Percentiles rank a stretch among this genome's conserved stretches.
phyloP scores from a whole-genome alignment of 495 filamentous ascomycete genomes.

The Penicillium chermesinum region DNA sequence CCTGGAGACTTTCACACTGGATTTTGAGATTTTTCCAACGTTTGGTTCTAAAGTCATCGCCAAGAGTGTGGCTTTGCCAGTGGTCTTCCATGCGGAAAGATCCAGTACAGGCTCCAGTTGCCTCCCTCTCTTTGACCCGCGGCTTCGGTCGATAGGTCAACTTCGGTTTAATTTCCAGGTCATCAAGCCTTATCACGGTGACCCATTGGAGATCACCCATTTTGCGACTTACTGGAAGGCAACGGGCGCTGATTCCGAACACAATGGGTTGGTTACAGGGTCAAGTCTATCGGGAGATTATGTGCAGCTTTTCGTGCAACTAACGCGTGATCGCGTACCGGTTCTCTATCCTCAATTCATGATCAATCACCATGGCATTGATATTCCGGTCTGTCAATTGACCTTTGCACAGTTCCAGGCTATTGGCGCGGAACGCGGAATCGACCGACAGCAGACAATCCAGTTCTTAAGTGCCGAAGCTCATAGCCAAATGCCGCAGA shows the following conservation, averaged over 20 bases:
- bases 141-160: conserved; percentile 89
- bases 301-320: conserved; percentile 82
- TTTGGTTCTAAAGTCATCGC: conserved; percentile 97
- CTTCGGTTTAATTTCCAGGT: conserved; percentile 91
- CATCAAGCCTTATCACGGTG: conserved; percentile 93
- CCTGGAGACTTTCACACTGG: conserved; percentile 84
- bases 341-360: conserved; percentile 82
- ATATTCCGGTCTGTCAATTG: conserved; percentile 71
- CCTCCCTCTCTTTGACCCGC: conserved; percentile 86
- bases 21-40: conserved; percentile 96
- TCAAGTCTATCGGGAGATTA: conserved; percentile 94
- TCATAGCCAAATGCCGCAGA: conserved; percentile 53
- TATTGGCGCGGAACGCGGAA: conserved; percentile 51
- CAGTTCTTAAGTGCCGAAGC: conserved; percentile 40
- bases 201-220: conserved; percentile 89
- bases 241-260: conserved; percentile 82
- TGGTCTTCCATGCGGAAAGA: conserved; percentile 66
- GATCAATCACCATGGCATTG: conserved; percentile 71
- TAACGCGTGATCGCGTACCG: conserved; percentile 80
- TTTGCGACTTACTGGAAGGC: conserved; percentile 99
- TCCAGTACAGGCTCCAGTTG: conserved; percentile 77
- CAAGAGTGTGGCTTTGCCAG: conserved; percentile 84
- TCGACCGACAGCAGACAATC: conserved; percentile 38
- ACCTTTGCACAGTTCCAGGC: conserved; percentile 67
- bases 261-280: conserved; percentile 83